Base-by-base conservation (phyloP, 441 rosid genomes). In the Omphalea diandra region DNA sequence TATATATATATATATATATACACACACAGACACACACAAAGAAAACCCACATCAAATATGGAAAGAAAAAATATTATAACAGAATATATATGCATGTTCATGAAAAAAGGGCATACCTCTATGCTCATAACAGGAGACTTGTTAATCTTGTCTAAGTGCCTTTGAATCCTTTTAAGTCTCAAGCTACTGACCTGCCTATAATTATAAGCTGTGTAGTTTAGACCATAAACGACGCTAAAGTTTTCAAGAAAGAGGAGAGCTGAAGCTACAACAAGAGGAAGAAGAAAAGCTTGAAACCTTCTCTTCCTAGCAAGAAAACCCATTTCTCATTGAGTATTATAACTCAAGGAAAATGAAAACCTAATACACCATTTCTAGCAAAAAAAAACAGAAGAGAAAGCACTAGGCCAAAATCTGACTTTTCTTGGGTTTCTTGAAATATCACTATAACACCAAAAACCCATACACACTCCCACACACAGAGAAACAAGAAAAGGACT, bases 71-170 rank as follows among this genome's bases (percentile, higher is more conserved):
- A 26, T 26, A 17, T 1, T 53, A 7, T 26, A 44, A 7, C 17
- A 9, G 8, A 1, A 22, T 4, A 20, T 12, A 46, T 57, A 10
- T 7, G 7, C 26, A n/a, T n/a, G n/a, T n/a, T n/a, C n/a, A n/a
- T n/a, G n/a, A n/a, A n/a, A n/a, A n/a, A n/a, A n/a, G n/a, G n/a
- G n/a, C n/a, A 41, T 62, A 90, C 97, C 96, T 94, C 76, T 73
- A 94, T 88, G 89, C 80, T 86, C 68, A 88, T 82, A 26, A 88
- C 90, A 58, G 96, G 75, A 47, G 90, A 82, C 78, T 94, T 94
- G 87, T 92, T 94, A 74, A 94, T 68, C 73, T 89, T 88, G 56
- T 86, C 85, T 86, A 94, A 79, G 70, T 89, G 99, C 75, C 84
- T 87, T 57, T 86, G 90, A 46, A 94, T 94, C 76, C 99, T 87